Percentiles rank a stretch among this genome's conserved stretches.
These are phyloP conservation scores for Dactylellina haptotyla DNA, from an alignment of 2,329 filamentous ascomycete genomes.

Conservation along the genomic window DNA sequence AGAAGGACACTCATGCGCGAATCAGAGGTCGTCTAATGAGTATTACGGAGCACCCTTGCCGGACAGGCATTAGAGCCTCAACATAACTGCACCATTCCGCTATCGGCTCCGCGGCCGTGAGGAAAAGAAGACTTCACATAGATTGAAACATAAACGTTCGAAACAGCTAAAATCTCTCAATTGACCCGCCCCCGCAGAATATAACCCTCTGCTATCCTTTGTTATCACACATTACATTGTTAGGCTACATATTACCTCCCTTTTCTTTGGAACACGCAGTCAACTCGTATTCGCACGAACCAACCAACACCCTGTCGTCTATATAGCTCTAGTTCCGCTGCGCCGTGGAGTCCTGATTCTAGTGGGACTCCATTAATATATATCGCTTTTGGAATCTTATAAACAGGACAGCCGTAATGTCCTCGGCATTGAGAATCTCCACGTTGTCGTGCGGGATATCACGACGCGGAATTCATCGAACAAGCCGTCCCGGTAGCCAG, in stretches of 20 bases:
- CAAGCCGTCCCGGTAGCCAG: conserved; percentile 19
- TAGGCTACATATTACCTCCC: too few species aligned
- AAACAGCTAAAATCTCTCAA: background rate
- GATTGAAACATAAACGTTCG: background rate
- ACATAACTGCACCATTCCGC: conserved; percentile 20
- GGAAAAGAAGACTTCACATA: background rate
- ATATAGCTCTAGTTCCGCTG: background rate
- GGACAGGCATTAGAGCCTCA: conserved; percentile 1
- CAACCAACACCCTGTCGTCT: background rate
- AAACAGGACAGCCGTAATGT: conserved; percentile 1
- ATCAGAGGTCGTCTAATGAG: conserved; percentile 39
- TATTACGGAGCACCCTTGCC: conserved; percentile 12
- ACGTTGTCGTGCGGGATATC: conserved; percentile 4
- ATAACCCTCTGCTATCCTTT: too few species aligned
- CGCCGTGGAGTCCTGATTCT: background rate
- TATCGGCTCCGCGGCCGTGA: conserved; percentile 30
- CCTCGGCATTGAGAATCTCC: conserved; percentile 9
- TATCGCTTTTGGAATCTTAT: background rate
- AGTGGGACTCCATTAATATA: background rate
- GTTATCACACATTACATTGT: too few species aligned
- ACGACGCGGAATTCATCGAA: background rate
- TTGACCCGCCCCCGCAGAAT: background rate
- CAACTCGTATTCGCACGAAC: background rate
- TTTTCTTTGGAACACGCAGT: too few species aligned
- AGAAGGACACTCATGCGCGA: too few species aligned